Evolutionary conservation across 2,329 filamentous ascomycete genomes (phyloP).

Genomic region (Elsinoe ampelina): DNA sequence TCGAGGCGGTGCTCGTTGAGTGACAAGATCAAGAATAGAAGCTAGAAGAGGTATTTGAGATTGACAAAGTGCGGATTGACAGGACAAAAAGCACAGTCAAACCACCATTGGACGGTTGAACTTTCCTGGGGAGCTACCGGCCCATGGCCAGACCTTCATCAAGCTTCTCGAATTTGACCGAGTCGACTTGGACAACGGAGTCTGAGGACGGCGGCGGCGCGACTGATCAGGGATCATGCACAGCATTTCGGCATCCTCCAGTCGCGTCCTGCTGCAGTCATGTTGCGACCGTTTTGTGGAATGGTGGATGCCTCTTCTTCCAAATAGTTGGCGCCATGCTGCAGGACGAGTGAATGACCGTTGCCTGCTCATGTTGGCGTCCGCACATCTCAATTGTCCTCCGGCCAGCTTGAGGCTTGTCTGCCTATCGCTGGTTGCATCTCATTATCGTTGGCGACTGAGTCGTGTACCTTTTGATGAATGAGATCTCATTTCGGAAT

Average conservation of each 20-base stretch:
- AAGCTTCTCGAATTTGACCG: neutral
- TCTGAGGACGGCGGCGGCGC: neutral
- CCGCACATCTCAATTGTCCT: neutral
- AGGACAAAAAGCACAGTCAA: conserved; percentile 2
- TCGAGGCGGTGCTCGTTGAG: neutral
- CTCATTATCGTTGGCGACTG: neutral
- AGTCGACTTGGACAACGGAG: neutral
- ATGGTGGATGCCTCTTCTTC: conserved; percentile 4
- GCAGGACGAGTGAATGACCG: conserved; percentile 3
- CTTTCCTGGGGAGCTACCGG: neutral
- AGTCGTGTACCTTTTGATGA: conserved; percentile 1
- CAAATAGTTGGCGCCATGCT: neutral
- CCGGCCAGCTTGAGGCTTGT: neutral
- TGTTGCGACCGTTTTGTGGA: neutral
- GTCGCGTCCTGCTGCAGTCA: neutral
- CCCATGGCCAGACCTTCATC: neutral
- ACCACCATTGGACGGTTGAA: conserved; percentile 1
- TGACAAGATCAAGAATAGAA: neutral
- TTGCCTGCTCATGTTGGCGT: neutral
- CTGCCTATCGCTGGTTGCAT: neutral
- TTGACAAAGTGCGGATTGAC: conserved; percentile 3
- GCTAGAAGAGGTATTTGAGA: neutral
- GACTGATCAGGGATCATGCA: conserved; percentile 6
- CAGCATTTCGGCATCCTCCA: neutral
- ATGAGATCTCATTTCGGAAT: neutral